Conservation (phyloP, 768 basidiomycete species). For the Mycena capillaripes region DNA sequence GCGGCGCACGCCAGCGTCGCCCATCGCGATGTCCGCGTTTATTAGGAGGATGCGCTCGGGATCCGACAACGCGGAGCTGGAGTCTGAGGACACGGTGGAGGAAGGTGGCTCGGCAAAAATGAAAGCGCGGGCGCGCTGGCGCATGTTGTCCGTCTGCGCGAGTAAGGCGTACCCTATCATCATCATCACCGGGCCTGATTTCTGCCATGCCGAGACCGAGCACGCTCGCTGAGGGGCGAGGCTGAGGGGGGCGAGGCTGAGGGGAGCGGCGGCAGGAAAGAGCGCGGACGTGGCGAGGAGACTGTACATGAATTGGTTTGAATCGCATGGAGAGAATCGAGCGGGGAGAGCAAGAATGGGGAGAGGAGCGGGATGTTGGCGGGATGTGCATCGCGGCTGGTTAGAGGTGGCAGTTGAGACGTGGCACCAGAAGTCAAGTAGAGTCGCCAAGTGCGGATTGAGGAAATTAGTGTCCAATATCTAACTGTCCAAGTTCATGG, state of each 20-base stretch:
- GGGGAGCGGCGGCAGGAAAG: neutral
- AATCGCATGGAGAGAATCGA: constrained; percentile 26
- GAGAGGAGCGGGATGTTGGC: too few species aligned
- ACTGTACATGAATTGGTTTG: neutral
- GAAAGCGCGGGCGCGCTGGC: constrained; percentile 67
- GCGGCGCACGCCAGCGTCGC: constrained; percentile 78
- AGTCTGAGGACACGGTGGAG: too few species aligned
- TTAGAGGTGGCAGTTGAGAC: neutral
- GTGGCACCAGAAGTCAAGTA: neutral
- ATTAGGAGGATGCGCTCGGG: constrained; percentile 23
- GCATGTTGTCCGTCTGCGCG: constrained; percentile 66
- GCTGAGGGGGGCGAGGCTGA: too few species aligned
- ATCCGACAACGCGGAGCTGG: too few species aligned
- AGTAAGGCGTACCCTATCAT: constrained; percentile 68
- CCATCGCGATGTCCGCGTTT: constrained; percentile 37
- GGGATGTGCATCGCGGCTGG: constrained; percentile 24
- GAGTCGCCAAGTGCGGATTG: too few species aligned
- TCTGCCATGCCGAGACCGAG: constrained; percentile 33
- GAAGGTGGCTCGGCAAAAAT: constrained; percentile 60
- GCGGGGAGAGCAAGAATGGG: constrained; percentile 22
- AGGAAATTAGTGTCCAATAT: neutral
- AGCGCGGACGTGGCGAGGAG: neutral
- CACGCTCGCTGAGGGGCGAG: neutral
- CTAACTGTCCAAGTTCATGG: neutral
- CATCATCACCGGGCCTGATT: constrained; percentile 63